Evolutionary conservation across 768 basidiomycete species (phyloP).

Genomic region (Boletus rufocinnamomeus): DNA sequence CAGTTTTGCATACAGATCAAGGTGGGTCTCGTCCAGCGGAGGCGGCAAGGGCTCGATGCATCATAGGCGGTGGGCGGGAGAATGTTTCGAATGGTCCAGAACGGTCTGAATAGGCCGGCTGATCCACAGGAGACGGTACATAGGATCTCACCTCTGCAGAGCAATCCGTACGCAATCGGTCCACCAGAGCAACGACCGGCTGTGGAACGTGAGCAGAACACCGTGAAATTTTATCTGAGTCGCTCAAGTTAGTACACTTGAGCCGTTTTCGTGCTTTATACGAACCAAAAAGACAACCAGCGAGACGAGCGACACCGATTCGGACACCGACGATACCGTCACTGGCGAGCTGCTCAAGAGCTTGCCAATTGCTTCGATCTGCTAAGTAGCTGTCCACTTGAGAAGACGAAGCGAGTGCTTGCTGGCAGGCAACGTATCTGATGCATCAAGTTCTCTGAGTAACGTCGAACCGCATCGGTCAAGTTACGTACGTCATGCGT

Average conservation of each 20-base stretch:
- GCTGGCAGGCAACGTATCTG: conserved; percentile 76
- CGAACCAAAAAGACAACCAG: conserved; percentile 59
- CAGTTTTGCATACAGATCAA: conserved; percentile 9
- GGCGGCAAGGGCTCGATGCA: conserved; percentile 1
- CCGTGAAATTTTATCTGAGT: conserved; percentile 18
- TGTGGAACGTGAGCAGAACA: conserved; percentile 31
- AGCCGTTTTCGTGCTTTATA: conserved; percentile 13
- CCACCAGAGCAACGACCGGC: conserved; percentile 42
- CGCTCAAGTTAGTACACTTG: conserved; percentile 7
- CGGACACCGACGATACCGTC: conserved; percentile 84
- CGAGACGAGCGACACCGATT: conserved; percentile 79
- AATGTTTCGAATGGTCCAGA: conserved; percentile 37
- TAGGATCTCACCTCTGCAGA: conserved; percentile 67
- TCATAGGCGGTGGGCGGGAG: conserved; percentile 39
- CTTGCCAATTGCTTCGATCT: conserved; percentile 49
- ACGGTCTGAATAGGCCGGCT: conserved; percentile 9
- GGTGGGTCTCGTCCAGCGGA: conserved; percentile 10
- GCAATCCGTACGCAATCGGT: conserved; percentile 52
- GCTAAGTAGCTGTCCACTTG: conserved; percentile 39
- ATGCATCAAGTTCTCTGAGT: conserved; percentile 14
- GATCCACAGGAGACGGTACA: conserved; percentile 40
- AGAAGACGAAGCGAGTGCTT: conserved; percentile 49
- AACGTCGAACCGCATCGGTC: conserved; percentile 12
- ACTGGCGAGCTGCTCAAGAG: conserved; percentile 54
- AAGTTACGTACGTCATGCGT: conserved; percentile 66